These are phyloP conservation scores for Leccinum disarticulatum DNA, from an alignment of 768 basidiomycete genomes.

Conservation along the genomic window DNA sequence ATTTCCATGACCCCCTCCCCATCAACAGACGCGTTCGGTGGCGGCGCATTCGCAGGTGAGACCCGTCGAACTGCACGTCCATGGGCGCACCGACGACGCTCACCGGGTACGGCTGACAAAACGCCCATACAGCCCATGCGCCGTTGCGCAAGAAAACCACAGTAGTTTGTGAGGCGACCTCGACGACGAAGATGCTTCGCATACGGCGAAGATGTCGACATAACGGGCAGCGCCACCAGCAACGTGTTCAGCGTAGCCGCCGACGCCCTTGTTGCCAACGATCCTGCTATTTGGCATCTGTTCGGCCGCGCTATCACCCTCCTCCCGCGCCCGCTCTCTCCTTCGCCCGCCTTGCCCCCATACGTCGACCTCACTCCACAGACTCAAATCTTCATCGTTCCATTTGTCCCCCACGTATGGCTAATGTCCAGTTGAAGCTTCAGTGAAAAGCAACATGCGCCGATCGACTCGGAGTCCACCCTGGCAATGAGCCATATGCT, in stretches of 20 bases:
- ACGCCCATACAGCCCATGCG: conserved; percentile 80
- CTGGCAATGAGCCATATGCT: too few species aligned
- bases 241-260: conserved; percentile 20
- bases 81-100: conserved; percentile 68
- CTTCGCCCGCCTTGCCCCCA: neutral
- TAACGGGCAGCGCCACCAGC: conserved; percentile 18
- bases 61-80: conserved; percentile 78
- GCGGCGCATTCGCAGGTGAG: conserved; percentile 50
- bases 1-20: neutral
- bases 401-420: conserved; percentile 92
- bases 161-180: conserved; percentile 25
- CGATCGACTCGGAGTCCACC: too few species aligned
- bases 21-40: neutral
- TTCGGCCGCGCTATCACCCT: too few species aligned
- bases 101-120: conserved; percentile 79
- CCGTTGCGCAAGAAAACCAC: conserved; percentile 77
- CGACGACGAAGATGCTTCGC: neutral
- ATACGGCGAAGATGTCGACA: conserved; percentile 10
- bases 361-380: conserved; percentile 82
- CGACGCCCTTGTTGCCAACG: neutral
- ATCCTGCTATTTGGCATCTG: neutral
- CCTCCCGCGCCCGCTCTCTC: neutral
- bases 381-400: conserved; percentile 93
- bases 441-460: too few species aligned
- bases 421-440: conserved; percentile 47